Evolutionary conservation across 257 asterid genomes (phyloP).

Genomic region (Henckelia pumila): DNA sequence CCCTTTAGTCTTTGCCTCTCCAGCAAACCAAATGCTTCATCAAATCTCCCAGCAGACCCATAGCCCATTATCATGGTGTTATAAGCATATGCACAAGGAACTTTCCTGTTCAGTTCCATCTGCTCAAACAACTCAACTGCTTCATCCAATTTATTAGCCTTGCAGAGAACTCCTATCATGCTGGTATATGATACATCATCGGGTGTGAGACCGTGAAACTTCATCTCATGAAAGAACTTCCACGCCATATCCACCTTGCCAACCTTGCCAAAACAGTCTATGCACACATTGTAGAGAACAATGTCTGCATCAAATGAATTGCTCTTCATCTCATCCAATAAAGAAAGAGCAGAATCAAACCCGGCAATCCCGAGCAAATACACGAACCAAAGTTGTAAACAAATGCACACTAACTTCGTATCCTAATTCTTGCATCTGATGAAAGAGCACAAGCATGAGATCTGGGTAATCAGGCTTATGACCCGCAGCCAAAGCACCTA

Average conservation of each 20-base stretch:
- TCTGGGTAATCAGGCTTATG: conserved; percentile 57
- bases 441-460: conserved; percentile 77
- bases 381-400: conserved; percentile 78
- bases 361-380: conserved; percentile 77
- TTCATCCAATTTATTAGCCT: conserved; percentile 57
- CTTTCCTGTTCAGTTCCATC: conserved; percentile 65
- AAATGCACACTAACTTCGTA: conserved; percentile 82
- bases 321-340: conserved; percentile 86
- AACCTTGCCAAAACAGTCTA: conserved; percentile 85
- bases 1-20: conserved; percentile 92
- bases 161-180: conserved; percentile 91
- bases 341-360: conserved; percentile 84
- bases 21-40: conserved; percentile 73
- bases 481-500: conserved; percentile 68
- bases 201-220: conserved; percentile 57
- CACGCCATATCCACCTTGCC: conserved; percentile 94
- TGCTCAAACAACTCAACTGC: conserved; percentile 85
- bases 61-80: conserved; percentile 97
- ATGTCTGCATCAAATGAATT: conserved; percentile 71
- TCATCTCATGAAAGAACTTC: conserved; percentile 93
- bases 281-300: conserved; percentile 90
- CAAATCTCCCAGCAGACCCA: conserved; percentile 77
- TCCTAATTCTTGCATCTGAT: conserved; percentile 91
- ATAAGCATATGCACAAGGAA: conserved; percentile 96
- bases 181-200: conserved; percentile 91